Evolutionary conservation across 2,329 filamentous ascomycete genomes (phyloP), one percentile per base, ranked within the genome.

Genomic region (Aspergillus sclerotialis): DNA sequence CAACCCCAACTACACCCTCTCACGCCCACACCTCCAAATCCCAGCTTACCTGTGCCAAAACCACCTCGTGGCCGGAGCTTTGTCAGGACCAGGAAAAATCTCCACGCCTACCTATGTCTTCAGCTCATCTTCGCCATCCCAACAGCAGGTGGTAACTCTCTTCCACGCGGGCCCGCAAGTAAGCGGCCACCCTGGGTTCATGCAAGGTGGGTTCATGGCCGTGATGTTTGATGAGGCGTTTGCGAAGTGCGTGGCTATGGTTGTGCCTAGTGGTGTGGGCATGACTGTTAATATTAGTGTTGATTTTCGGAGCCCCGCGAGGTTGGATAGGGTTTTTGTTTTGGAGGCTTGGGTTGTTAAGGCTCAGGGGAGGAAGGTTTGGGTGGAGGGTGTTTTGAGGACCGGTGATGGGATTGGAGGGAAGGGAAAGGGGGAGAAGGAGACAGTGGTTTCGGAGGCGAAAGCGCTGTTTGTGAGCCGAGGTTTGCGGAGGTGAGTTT

Each of bases 201-300:
- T 61, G 1, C 58, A 62, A 30, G 58, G 58, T 21, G 58, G 58
- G 5, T 35, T 62, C 3, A 33, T 61, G 7, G 46, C 48, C 0
- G 55, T 58, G 0, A 46, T 62, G 23, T 55, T 62, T 21, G 58
- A 62, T 17, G 58, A 62, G 41, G 56, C 55, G 17, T 61, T 61
- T 44, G 58, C 58, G 32, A 44, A 55, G 15, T 56, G 53, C 28
- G 53, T 58, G 2, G 57, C 56, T 17, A 49, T 49, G 3, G 49
- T 48, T 4, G 54, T 62, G 14, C 41, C 45, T 11, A 58, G 47
- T 29, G 57, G 56, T 9, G 29, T 57, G 28, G 58, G 54, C 4
- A 60, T 61, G 50, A 62, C 58, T 14, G 58, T 56, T 11, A 58
- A 61, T 37, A 33, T 62, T 30, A 60, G 55, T 37, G 51, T 62